A percentile compares a stretch with the other conserved stretches of the same genome.
phyloP scores from a whole-genome alignment of 169 alveolate species.

The Plasmodium yoelii region DNA sequence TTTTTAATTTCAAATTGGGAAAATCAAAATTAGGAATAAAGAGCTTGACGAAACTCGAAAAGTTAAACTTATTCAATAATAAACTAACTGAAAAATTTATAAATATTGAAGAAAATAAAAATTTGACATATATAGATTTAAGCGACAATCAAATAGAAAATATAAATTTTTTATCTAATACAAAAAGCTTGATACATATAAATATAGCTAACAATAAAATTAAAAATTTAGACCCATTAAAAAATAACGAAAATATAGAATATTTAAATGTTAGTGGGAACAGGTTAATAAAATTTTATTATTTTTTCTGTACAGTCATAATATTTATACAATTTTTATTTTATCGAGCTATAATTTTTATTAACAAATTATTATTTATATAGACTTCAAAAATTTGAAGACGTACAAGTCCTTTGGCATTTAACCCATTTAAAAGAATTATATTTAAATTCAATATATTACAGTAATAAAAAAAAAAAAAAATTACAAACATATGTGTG shows the following conservation, averaged over 20 bases:
- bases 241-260: slow-evolving; percentile 39
- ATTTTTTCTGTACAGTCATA: not conserved
- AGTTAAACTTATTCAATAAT: slow-evolving; percentile 49
- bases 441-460: slow-evolving; percentile 57
- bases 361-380: not conserved
- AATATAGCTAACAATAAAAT: slow-evolving; percentile 60
- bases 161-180: slow-evolving; percentile 35
- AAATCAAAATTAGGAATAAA: slow-evolving; percentile 22
- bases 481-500: not conserved
- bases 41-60: slow-evolving; percentile 37
- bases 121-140: slow-evolving; percentile 40
- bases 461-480: slow-evolving; percentile 27
- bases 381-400: slow-evolving; percentile 67
- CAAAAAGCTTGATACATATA: slow-evolving; percentile 13
- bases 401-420: slow-evolving; percentile 29
- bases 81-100: slow-evolving; percentile 45
- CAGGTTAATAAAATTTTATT: slow-evolving; percentile 18
- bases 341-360: not conserved
- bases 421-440: slow-evolving; percentile 41
- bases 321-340: not conserved
- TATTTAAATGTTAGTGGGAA: slow-evolving; percentile 68
- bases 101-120: slow-evolving; percentile 37
- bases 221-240: slow-evolving; percentile 31
- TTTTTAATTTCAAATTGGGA: not conserved
- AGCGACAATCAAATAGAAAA: slow-evolving; percentile 59